Percentiles rank a stretch among this genome's conserved stretches.
These are phyloP conservation scores for Thelephora ganbajun DNA, from an alignment of 768 basidiomycete genomes.

Conservation along the genomic window DNA sequence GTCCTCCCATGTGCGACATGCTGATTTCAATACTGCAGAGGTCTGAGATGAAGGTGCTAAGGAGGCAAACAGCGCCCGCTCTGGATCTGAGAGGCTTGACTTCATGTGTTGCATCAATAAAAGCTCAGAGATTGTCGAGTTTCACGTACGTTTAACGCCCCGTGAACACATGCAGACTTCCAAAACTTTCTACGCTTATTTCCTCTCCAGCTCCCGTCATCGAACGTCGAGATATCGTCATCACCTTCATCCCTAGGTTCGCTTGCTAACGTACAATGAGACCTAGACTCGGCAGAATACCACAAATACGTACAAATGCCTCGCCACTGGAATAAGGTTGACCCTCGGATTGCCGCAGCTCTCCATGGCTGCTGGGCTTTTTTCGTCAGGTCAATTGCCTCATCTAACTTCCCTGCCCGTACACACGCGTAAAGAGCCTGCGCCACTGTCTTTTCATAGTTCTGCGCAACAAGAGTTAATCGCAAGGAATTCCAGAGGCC, in stretches of 20 bases:
- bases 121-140: background rate
- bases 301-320: constrained; percentile 39
- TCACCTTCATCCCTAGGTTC: constrained; percentile 34
- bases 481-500: background rate
- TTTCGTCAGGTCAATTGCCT: constrained; percentile 71
- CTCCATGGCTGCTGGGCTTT: constrained; percentile 86
- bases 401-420: constrained; percentile 72
- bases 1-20: constrained; percentile 88
- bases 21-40: constrained; percentile 46
- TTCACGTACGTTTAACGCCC: constrained; percentile 60
- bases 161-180: constrained; percentile 75
- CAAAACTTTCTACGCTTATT: constrained; percentile 70
- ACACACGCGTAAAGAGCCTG: constrained; percentile 73
- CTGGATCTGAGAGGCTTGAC: constrained; percentile 49
- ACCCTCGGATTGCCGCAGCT: constrained; percentile 79
- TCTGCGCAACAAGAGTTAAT: constrained; percentile 27
- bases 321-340: constrained; percentile 63
- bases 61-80: constrained; percentile 82
- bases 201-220: constrained; percentile 47
- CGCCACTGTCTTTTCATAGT: constrained; percentile 65
- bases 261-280: constrained; percentile 21
- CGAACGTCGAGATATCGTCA: constrained; percentile 29
- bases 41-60: constrained; percentile 65
- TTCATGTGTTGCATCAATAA: constrained; percentile 9
- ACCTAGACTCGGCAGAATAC: background rate